Base-by-base conservation (phyloP, 495 filamentous ascomycete species). In the Neurospora terricola region DNA sequence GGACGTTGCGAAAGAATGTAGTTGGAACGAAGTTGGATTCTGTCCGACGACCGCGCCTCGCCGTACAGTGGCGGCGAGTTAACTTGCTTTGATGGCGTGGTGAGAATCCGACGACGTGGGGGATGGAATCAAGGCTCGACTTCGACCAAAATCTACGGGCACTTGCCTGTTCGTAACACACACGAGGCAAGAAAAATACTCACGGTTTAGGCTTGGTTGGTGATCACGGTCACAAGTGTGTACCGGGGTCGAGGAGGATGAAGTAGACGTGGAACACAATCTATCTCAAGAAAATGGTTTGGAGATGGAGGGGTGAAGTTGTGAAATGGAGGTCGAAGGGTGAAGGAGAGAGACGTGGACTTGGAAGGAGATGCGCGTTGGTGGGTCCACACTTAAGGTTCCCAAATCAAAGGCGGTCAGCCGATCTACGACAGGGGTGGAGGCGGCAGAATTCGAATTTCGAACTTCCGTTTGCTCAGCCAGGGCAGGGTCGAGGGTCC, bases 371-470 rank as follows among this genome's bases (percentile, higher is more conserved):
- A 34, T 62, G 54, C 54, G 54, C 54, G 54, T 62, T 62, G 27
- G 54, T 62, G 54, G 54, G 54, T 62, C 54, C 54, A 34, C 54
- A 62, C 27, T 62, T 62, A 62, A 34, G 54, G 54, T 62, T 62
- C 71, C 48, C 38, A 12, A 40, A 16, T 30, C 42, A 69, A 70
- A 54, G 66, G 72, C 72, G 72, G 72, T 73, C 14, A 70, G 38
- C 16, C n/a, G 72, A 43, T 43, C 38, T 16, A 7, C 66, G 38
- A 11, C 39, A 38, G 39, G 72, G 72, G 23, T 59, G 23, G 38
- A 21, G 38, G 38, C 12, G 70, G 70, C 70, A 71, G 70, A 71
- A 54, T 71, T 34, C 38, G 42, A 43, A 18, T 71, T 27, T 54
- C 45, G 45, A 54, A n/a, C 10, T 62, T 54, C 54, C 23, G 54